Evolutionary conservation across 257 asterid genomes (phyloP), one percentile per base, ranked within the genome.

Genomic region (Paraleonurus japonicus): DNA sequence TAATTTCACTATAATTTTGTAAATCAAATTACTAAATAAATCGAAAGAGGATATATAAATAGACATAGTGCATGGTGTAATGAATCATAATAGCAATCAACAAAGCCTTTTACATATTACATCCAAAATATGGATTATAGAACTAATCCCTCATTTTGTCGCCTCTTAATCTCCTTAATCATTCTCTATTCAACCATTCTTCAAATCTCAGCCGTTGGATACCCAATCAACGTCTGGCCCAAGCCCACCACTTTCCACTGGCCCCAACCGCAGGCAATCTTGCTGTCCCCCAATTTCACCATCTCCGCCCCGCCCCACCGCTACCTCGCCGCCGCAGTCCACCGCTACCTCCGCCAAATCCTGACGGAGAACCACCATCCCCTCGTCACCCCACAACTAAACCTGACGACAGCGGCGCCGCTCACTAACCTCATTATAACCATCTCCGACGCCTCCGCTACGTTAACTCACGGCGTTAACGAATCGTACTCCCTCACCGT

Each of bases 201-300:
- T 33, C 79, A 65, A 77, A 76, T 82, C 83, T 75, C 90, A 79
- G 89, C 95, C 82, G 81, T 72, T 19, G 61, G 64, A 64, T 85
- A 70, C 68, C 93, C 96, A 3, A 75, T 92, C 87, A 80, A 88
- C 71, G 85, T 95, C 26, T 95, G 98, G 99, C 98, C 99, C 58
- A 88, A 81, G 75, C 99, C 99, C 87, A 86, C 87, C 32, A 71
- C 61, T 6, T 79, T 89, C 85, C 67, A 30, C 2, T 95, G 98
- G 99, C 76, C 94, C 74, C 69, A 61, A 41, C 96, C 96, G 37
- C 88, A 80, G 68, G 76, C 87, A 1, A 82, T 81, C 61, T 37
- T 39, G 2, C 83, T 95, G 80, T 88, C 98, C 50, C 79, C 87
- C 8, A 54, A 66, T 57, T 94, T 91, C 84, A 81, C 77, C 58